Evolutionary conservation across 257 asterid species (phyloP).

Genomic region (Solanum chaucha): DNA sequence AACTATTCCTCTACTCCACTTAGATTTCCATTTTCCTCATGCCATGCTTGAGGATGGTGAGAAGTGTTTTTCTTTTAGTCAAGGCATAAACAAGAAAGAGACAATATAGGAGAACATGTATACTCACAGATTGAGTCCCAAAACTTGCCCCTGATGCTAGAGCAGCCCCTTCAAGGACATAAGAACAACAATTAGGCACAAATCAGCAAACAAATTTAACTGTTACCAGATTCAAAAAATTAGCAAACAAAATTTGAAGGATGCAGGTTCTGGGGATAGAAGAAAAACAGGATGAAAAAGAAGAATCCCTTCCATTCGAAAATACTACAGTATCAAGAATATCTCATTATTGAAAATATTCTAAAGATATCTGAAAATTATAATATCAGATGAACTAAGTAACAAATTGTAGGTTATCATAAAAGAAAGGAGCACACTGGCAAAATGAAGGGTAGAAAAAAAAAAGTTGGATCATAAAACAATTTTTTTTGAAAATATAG

Average conservation of each 20-base stretch:
- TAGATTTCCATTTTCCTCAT: not conserved
- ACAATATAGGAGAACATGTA: not conserved
- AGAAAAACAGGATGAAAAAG: not conserved
- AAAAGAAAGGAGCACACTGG: no score
- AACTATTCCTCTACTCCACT: not conserved
- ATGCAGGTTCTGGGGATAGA: not conserved
- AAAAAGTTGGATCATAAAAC: no score
- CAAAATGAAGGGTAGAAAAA: no score
- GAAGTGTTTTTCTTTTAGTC: not conserved
- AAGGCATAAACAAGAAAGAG: not conserved
- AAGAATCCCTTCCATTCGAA: not conserved
- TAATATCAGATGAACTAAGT: no score
- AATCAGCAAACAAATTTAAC: not conserved
- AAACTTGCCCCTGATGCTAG: conserved; percentile 85
- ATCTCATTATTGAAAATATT: no score
- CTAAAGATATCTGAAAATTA: no score
- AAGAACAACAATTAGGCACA: conserved; percentile 2
- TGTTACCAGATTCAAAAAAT: not conserved
- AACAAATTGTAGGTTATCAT: no score
- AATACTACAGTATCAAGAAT: no score
- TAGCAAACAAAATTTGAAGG: not conserved
- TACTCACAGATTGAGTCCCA: conserved; percentile 68
- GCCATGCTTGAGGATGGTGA: not conserved
- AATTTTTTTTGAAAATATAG: no score
- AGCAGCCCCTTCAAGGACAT: conserved; percentile 52